Percentiles rank a stretch among this genome's conserved stretches.
These are phyloP conservation scores for Mortierella sp. DNA, from an alignment of 371 early-diverging fungal species.

Conservation along the genomic window DNA sequence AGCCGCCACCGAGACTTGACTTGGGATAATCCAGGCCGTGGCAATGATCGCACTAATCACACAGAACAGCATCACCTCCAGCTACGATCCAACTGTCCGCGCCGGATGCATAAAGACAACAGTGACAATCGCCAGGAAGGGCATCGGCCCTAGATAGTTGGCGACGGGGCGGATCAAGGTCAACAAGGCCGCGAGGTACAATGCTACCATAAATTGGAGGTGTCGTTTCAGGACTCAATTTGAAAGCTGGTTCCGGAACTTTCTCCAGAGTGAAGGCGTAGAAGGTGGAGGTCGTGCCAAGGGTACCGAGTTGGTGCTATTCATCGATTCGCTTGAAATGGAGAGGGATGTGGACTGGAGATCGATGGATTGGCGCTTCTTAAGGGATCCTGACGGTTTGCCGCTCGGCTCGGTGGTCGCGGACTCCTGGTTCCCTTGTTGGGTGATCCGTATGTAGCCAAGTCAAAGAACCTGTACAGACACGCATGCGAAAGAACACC, in stretches of 20 bases:
- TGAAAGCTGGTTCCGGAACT: conserved; percentile 56
- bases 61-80: conserved; percentile 64
- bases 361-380: not conserved
- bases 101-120: conserved; percentile 66
- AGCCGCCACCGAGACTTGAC: conserved; percentile 54
- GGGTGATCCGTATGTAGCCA: not conserved
- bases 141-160: conserved; percentile 57
- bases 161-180: conserved; percentile 59
- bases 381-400: not conserved
- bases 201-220: conserved; percentile 66
- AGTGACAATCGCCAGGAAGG: conserved; percentile 61
- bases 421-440: not conserved
- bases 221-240: conserved; percentile 67
- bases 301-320: conserved; percentile 51
- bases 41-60: conserved; percentile 59
- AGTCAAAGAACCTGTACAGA: not conserved
- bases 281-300: conserved; percentile 45
- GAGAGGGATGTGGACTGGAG: not conserved
- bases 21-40: conserved; percentile 58
- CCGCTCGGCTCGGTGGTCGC: not conserved
- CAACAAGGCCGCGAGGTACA: conserved; percentile 61
- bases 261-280: conserved; percentile 41
- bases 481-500: too few species aligned
- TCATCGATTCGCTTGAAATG: conserved; percentile 34
- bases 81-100: conserved; percentile 64